Evolutionary conservation across 2,329 filamentous ascomycete species (phyloP), one percentile per base, ranked within the genome.

Genomic region (Diaporthe sp.): DNA sequence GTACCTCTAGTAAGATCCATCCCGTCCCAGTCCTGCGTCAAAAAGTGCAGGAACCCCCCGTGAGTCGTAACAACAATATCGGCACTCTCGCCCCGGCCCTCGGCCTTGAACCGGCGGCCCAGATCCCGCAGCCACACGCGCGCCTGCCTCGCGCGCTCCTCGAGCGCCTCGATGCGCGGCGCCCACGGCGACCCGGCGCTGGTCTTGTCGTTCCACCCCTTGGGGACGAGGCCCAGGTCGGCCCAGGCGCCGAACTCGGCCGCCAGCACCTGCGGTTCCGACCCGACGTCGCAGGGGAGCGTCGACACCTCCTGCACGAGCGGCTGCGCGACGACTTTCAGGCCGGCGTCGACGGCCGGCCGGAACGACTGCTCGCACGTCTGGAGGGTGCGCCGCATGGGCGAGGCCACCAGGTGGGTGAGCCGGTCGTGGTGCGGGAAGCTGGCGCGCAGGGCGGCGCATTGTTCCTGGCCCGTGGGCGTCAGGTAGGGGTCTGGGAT

Each of bases 401-500:
- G 95, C 1, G 94, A 97, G 52, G 95, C 92, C 30, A 95, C 89
- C 17, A 97, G 88, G 78, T 93, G 88, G 6, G 93, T 92, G 80
- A 97, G 85, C 52, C 87, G 83, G 76, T 86, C 85, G 81, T 94
- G 92, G 82, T 89, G 83, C 13, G 93, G 90, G 81, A 97, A 97
- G 28, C 78, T 76, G 40, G 86, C 80, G 78, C 88, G 84, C 54
- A 98, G 91, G 22, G 84, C 82, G 35, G 83, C 85, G 85, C 95
- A 97, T 88, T 98, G 95, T 76, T 91, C 80, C 81, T 92, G 87
- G 78, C 96, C 96, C n/a, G 92, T 87, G 0, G 90, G 86, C 1
- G 96, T 98, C 71, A 98, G 89, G 75, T 90, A 86, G 1, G 96
- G 95, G 81, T 98, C 96, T n/a, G 82, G 92, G 54, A 97, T 86